Evolutionary conservation across 2,329 filamentous ascomycete genomes (phyloP).

Genomic region (Botryosphaeria agaves): DNA sequence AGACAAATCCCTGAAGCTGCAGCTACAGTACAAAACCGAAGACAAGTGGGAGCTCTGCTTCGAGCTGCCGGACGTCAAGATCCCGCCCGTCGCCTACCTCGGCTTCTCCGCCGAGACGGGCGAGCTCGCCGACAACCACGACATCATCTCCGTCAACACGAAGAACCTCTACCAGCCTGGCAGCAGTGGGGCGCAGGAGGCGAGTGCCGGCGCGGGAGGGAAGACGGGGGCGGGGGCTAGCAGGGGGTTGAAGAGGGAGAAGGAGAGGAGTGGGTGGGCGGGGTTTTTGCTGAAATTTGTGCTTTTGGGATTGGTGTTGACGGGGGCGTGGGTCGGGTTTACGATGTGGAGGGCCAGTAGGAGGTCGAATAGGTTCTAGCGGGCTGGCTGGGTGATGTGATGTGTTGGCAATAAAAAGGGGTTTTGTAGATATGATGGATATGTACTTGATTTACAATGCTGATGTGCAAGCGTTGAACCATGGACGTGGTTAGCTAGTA

Average conservation of each 20-base stretch:
- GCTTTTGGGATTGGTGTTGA: conserved; percentile 51
- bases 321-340: conserved; percentile 68
- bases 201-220: conserved; percentile 3
- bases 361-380: conserved; percentile 26
- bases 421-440: neutral
- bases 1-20: conserved; percentile 78
- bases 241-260: conserved; percentile 11
- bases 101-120: conserved; percentile 74
- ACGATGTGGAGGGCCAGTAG: conserved; percentile 59
- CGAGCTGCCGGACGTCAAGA: conserved; percentile 46
- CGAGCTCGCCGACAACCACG: conserved; percentile 93
- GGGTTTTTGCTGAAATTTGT: conserved; percentile 73
- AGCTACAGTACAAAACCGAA: conserved; percentile 86
- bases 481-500: too few relatives aligned
- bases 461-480: too few relatives aligned
- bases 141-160: conserved; percentile 74
- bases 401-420: neutral
- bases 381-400: neutral
- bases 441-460: too few relatives aligned
- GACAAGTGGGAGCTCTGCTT: conserved; percentile 86
- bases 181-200: conserved; percentile 5
- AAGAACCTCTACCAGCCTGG: conserved; percentile 67
- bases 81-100: conserved; percentile 54
- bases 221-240: conserved; percentile 10
- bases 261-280: conserved; percentile 36